These are phyloP conservation scores for Cymbopogon citratus DNA, from an alignment of 176 grass and related monocot genomes.

Conservation along the genomic window DNA sequence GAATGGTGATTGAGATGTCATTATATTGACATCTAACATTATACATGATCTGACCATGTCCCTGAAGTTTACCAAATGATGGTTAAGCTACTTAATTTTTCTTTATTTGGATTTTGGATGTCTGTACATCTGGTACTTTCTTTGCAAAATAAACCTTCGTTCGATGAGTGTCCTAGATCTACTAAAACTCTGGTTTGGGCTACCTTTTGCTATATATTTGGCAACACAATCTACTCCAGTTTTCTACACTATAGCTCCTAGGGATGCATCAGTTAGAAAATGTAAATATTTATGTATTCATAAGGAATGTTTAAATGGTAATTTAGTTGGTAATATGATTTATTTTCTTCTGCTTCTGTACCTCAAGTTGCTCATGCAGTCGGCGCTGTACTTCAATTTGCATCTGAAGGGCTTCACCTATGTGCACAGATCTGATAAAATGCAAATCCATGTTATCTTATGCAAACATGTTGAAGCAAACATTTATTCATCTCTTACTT, in stretches of 20 bases:
- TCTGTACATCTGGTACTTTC: background rate
- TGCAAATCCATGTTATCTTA: conserved; percentile 25
- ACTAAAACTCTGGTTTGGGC: background rate
- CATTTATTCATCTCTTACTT: conserved; percentile 58
- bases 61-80: conserved; percentile 9
- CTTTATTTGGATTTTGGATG: background rate
- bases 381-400: conserved; percentile 95
- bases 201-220: conserved; percentile 15
- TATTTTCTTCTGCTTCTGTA: conserved; percentile 26
- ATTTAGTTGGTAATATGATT: conserved; percentile 1
- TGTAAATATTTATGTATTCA: background rate
- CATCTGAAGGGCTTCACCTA: conserved; percentile 96
- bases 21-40: background rate
- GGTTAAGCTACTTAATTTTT: background rate
- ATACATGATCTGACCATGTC: background rate
- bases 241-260: background rate
- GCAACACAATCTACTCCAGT: conserved; percentile 4
- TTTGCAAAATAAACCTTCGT: background rate
- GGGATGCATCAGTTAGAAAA: background rate
- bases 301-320: background rate
- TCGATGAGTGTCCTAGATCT: background rate
- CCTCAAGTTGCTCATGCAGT: conserved; percentile 95
- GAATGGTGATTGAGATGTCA: background rate
- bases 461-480: conserved; percentile 23
- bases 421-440: conserved; percentile 76